These are phyloP conservation scores for Rubia peregrina DNA, from an alignment of 305 asterid species.

Conservation along the genomic window DNA sequence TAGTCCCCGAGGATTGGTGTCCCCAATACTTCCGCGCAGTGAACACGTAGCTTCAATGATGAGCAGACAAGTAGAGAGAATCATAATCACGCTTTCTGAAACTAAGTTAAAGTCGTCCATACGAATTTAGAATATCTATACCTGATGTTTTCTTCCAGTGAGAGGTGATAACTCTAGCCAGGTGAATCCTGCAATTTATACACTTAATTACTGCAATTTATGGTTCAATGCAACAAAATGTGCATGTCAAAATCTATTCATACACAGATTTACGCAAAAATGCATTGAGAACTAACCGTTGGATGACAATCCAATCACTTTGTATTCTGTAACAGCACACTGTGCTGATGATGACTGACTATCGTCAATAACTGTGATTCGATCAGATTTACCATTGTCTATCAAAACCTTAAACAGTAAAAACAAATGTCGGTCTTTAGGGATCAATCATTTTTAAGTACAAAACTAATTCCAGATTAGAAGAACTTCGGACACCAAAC, in stretches of 20 bases:
- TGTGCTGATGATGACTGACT: conserved; percentile 46
- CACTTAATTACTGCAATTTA: background rate
- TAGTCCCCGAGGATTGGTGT: conserved; percentile 96
- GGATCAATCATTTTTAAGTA: background rate
- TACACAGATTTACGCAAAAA: background rate
- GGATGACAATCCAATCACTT: conserved; percentile 55
- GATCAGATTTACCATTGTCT: conserved; percentile 74
- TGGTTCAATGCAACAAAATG: background rate
- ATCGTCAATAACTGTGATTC: conserved; percentile 57
- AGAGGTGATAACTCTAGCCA: conserved; percentile 86
- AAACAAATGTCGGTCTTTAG: background rate
- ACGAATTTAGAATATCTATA: conserved; percentile 16
- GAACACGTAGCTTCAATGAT: conserved; percentile 69
- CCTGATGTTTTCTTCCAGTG: conserved; percentile 98
- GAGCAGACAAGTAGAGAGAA: conserved; percentile 9
- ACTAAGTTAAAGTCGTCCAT: background rate
- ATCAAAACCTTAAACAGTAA: conserved; percentile 53
- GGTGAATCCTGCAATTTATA: conserved; percentile 58
- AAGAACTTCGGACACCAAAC: background rate
- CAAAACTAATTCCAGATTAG: background rate
- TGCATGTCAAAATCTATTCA: background rate
- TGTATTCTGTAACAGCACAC: conserved; percentile 72
- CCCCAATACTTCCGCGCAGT: conserved; percentile 91
- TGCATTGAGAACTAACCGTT: conserved; percentile 39
- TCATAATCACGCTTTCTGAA: background rate